These are phyloP conservation scores for Blastocystis sp. DNA, from an alignment of 352 stramenopile genomes.

Conservation along the genomic window DNA sequence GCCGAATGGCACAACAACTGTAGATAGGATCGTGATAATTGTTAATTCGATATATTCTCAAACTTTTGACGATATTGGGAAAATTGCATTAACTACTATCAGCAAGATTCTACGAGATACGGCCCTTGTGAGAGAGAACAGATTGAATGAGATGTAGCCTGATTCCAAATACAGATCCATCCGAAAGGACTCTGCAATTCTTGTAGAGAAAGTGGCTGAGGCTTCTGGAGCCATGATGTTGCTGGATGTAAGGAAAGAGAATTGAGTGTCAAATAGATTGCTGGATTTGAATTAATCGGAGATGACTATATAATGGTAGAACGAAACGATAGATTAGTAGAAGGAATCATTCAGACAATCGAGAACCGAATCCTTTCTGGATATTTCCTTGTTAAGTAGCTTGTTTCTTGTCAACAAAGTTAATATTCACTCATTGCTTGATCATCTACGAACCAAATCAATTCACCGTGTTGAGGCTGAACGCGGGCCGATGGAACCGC, in stretches of 20 bases:
- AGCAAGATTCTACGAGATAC: constrained; percentile 24
- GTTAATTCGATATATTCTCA: constrained; percentile 6
- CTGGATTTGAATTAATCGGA: not conserved
- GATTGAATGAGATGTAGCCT: not conserved
- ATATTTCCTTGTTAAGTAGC: not conserved
- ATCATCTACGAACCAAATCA: constrained; percentile 79
- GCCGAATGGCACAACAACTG: not conserved
- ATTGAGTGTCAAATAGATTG: not conserved
- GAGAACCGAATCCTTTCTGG: not conserved
- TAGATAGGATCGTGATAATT: not conserved
- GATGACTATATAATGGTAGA: not conserved
- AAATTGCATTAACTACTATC: not conserved
- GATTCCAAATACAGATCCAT: not conserved
- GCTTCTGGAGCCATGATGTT: not conserved
- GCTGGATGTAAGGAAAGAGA: not conserved
- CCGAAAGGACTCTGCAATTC: not conserved
- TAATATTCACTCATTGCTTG: constrained; percentile 65
- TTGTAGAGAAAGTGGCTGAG: not conserved
- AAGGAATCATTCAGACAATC: constrained; percentile 14
- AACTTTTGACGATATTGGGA: not conserved
- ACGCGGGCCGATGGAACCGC: constrained; percentile 73
- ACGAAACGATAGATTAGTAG: not conserved
- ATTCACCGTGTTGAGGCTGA: constrained; percentile 71
- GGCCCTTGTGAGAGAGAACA: not conserved
- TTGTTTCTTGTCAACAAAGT: not conserved